Percentiles rank a stretch among this genome's conserved stretches.
Conservation (phyloP, 495 filamentous ascomycete genomes). For the Astrothelium macrocarpum region DNA sequence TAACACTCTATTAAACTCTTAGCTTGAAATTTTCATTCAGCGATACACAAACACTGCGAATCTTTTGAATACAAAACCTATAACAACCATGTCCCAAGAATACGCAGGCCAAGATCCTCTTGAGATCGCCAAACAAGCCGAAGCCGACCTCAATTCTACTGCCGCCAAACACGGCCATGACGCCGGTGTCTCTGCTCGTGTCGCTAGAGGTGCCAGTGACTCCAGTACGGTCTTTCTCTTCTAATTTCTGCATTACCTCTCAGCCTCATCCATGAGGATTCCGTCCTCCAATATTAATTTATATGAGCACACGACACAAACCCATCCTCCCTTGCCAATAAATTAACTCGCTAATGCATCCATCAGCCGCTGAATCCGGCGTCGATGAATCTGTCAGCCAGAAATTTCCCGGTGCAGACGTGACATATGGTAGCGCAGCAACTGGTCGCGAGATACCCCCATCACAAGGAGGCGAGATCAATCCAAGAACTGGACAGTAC, state of each 20-base stretch:
- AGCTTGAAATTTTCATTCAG: not conserved
- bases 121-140: slow-evolving; percentile 36
- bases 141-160: slow-evolving; percentile 46
- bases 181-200: not conserved
- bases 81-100: slow-evolving; percentile 22
- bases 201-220: slow-evolving; percentile 26
- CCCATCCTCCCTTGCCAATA: not conserved
- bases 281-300: slow-evolving; percentile 1
- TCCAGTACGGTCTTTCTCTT: slow-evolving; percentile 34
- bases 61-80: too few relatives aligned
- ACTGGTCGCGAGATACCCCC: slow-evolving; percentile 43
- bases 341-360: not conserved
- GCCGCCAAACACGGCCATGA: slow-evolving; percentile 39
- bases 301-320: not conserved
- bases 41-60: too few relatives aligned
- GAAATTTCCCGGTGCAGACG: slow-evolving; percentile 37
- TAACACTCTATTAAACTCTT: too few relatives aligned
- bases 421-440: slow-evolving; percentile 41
- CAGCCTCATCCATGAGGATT: too few relatives aligned
- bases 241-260: too few relatives aligned
- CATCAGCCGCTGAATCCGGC: slow-evolving; percentile 44
- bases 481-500: slow-evolving; percentile 38
- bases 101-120: slow-evolving; percentile 29
- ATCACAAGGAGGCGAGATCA: slow-evolving; percentile 42
- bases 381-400: slow-evolving; percentile 39